phyloP scores from a whole-genome alignment of 2,329 filamentous ascomycete species.

The Botrytis fabae region DNA sequence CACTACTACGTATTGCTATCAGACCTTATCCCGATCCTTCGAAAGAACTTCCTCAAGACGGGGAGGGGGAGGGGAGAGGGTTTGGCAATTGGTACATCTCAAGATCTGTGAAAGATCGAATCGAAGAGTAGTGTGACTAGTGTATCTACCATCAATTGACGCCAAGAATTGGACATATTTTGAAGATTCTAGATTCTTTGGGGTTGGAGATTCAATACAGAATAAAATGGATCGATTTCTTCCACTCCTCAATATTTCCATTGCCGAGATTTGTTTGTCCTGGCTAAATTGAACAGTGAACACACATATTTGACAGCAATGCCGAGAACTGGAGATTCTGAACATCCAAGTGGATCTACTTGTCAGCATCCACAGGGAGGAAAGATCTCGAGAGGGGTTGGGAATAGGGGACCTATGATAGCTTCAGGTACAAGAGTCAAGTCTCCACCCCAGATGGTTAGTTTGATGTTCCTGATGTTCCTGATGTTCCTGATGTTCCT shows the following conservation, averaged over 20 bases:
- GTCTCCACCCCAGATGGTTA: background rate
- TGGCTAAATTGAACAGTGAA: background rate
- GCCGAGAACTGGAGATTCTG: slow-evolving; percentile 4
- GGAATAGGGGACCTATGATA: slow-evolving; percentile 18
- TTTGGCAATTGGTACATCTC: background rate
- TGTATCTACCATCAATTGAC: background rate
- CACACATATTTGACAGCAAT: slow-evolving; percentile 3
- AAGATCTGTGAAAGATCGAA: background rate
- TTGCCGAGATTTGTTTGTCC: background rate
- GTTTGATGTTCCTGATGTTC: background rate
- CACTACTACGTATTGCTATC: background rate
- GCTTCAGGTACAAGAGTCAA: slow-evolving; percentile 14
- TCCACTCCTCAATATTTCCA: background rate
- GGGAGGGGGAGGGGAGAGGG: background rate
- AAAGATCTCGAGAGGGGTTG: slow-evolving; percentile 16
- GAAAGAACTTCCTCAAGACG: background rate
- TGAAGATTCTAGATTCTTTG: background rate
- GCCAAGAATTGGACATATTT: background rate
- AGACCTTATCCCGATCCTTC: background rate
- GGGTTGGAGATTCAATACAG: background rate
- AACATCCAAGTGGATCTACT: slow-evolving; percentile 12
- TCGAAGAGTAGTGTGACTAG: background rate
- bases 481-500: slow-evolving; percentile 6
- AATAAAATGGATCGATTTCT: background rate
- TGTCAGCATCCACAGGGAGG: background rate